These are phyloP conservation scores for Talaromyces piceae DNA, from an alignment of 2,329 filamentous ascomycete genomes.

Conservation along the genomic window DNA sequence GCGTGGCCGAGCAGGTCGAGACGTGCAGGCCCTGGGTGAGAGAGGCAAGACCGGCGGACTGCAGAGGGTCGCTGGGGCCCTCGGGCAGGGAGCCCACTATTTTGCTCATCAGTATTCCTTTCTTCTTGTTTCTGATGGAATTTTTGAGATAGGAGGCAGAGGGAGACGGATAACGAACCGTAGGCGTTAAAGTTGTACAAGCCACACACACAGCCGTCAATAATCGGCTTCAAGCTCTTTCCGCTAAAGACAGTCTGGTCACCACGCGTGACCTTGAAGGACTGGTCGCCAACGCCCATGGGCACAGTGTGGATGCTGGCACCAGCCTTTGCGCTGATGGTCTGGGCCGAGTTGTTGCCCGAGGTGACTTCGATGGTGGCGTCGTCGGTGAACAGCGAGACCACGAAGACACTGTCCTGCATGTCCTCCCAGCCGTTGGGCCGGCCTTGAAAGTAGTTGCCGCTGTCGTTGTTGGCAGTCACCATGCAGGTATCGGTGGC, in stretches of 20 bases:
- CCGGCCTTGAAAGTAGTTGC: slow-evolving; percentile 47
- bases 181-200: slow-evolving; percentile 41
- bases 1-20: slow-evolving; percentile 10
- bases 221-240: slow-evolving; percentile 45
- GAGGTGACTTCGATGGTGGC: slow-evolving; percentile 42
- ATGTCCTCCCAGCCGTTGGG: slow-evolving; percentile 46
- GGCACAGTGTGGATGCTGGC: slow-evolving; percentile 38
- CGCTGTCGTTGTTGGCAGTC: slow-evolving; percentile 36
- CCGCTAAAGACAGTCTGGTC: slow-evolving; percentile 38
- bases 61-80: slow-evolving; percentile 25
- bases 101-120: background rate
- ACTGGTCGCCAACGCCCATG: slow-evolving; percentile 44
- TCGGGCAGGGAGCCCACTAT: slow-evolving; percentile 39
- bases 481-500: slow-evolving; percentile 45
- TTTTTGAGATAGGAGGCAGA: background rate
- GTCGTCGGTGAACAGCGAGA: slow-evolving; percentile 42
- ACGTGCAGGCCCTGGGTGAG: slow-evolving; percentile 23
- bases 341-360: slow-evolving; percentile 34
- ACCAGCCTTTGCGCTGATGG: slow-evolving; percentile 42
- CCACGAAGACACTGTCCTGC: slow-evolving; percentile 46
- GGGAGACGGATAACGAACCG: slow-evolving; percentile 10
- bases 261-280: slow-evolving; percentile 40
- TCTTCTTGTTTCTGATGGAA: background rate
- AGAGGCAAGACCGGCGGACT: slow-evolving; percentile 27
- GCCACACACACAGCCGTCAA: slow-evolving; percentile 42